These are phyloP conservation scores for Paecilomyces niveus DNA, from an alignment of 2,329 filamentous ascomycete species.

Conservation along the genomic window DNA sequence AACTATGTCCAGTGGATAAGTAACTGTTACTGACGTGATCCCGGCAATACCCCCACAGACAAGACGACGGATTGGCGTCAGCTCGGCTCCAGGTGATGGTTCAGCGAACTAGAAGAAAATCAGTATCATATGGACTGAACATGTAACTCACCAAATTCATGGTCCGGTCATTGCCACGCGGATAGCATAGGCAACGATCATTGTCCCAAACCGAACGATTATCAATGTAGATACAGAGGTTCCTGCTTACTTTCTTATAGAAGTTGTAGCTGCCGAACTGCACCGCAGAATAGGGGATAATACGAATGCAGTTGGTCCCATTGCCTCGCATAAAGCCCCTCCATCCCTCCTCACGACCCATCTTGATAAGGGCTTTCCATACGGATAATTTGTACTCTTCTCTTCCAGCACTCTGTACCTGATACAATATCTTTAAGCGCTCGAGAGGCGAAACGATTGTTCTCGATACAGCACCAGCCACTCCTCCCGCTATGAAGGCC, in stretches of 20 bases:
- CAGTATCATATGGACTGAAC: conserved; percentile 2
- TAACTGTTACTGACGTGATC: conserved; percentile 89
- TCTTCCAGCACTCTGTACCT: conserved; percentile 83
- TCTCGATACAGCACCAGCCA: conserved; percentile 92
- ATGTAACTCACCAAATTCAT: neutral
- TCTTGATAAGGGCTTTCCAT: conserved; percentile 80
- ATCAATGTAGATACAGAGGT: neutral
- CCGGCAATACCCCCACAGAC: conserved; percentile 88
- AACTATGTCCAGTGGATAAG: conserved; percentile 96
- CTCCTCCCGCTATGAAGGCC: conserved; percentile 87
- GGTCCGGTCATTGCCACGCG: neutral
- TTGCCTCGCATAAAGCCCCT: conserved; percentile 96
- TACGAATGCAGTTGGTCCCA: conserved; percentile 95
- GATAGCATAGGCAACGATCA: neutral
- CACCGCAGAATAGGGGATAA: conserved; percentile 95
- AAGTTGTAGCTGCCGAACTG: conserved; percentile 98
- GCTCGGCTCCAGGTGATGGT: conserved; percentile 61
- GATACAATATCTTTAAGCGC: conserved; percentile 94
- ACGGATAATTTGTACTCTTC: conserved; percentile 93
- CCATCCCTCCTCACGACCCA: conserved; percentile 97
- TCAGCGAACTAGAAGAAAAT: conserved; percentile 60
- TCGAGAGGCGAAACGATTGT: conserved; percentile 96
- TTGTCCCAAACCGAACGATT: neutral
- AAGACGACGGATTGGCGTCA: conserved; percentile 68
- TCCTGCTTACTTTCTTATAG: conserved; percentile 71